Base-by-base conservation (phyloP, 1,284 basidiomycete genomes). In the Veloporphyrellus conicus region DNA sequence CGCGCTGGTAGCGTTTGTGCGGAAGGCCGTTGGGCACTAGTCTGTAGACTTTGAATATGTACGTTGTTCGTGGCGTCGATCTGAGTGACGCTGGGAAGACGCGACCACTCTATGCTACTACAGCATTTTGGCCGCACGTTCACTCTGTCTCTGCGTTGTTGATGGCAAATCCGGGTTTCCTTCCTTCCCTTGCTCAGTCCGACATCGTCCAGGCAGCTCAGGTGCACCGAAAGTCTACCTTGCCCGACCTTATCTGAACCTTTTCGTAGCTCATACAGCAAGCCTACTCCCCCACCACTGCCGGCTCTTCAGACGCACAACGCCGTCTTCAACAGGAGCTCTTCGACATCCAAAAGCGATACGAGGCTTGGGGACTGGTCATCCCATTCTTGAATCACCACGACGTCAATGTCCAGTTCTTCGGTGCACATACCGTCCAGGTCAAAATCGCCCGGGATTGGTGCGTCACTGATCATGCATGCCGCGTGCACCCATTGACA, bases 361-460 rank as follows among this genome's bases (percentile, higher is more conserved):
- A 77, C 41, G 77, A 81, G 54, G 87, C 87, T 6, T 90, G 88
- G 88, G 87, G 87, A 12, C 70, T 90, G 38, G 79, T 89, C 23
- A 72, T 87, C 34, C 87, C 88, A 0, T 77, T 90, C 53, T 67
- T 90, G 32, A 74, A 81, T 16, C 74, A 85, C 58, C 67, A 73
- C 54, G 86, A 93, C 65, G 74, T 77, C 41, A 90, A 90, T 58
- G 89, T 93, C 8, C 85, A 92, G 61, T 94, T 93, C 75, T 93
- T 92, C 62, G 90, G 90, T 5, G 91, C 91, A 5, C 90, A 93
- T 62, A 94, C 90, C 0, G 81, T 87, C 1, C 89, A 93, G 62
- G 88, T 93, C 52, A 94, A 94, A 77, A 90, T 93, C 57, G 82
- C 87, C 16, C 74, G 91, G 54, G 91, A 93, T 62, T 92, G 90